These are phyloP conservation scores for Neonectria magnoliae DNA, from an alignment of 2,329 filamentous ascomycete genomes.

Conservation along the genomic window DNA sequence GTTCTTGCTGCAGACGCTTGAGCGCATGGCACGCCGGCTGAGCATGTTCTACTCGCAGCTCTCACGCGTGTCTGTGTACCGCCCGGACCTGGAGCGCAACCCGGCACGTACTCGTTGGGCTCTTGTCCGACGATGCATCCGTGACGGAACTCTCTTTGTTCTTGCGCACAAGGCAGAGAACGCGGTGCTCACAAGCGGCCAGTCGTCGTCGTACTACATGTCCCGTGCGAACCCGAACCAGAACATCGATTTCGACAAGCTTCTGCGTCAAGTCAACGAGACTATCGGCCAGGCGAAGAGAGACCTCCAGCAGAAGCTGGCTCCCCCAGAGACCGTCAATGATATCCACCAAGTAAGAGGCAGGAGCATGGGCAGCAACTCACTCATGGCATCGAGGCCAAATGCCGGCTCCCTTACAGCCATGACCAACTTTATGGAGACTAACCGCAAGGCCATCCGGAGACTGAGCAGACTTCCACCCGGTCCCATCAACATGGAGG, in stretches of 20 bases:
- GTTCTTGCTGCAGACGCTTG: slow-evolving; percentile 62
- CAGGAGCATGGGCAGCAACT: background rate
- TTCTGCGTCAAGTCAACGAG: slow-evolving; percentile 32
- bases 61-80: slow-evolving; percentile 59
- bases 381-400: slow-evolving; percentile 5
- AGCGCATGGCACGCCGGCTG: slow-evolving; percentile 62
- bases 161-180: slow-evolving; percentile 50
- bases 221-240: slow-evolving; percentile 24
- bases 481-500: slow-evolving; percentile 9
- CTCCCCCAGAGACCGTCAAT: slow-evolving; percentile 17
- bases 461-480: slow-evolving; percentile 29
- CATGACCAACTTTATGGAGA: slow-evolving; percentile 33
- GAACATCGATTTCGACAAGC: slow-evolving; percentile 34
- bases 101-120: slow-evolving; percentile 64
- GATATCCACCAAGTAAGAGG: slow-evolving; percentile 29
- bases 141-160: slow-evolving; percentile 63
- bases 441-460: slow-evolving; percentile 30
- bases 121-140: slow-evolving; percentile 57
- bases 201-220: slow-evolving; percentile 24
- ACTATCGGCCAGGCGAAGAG: slow-evolving; percentile 6
- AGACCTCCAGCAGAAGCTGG: background rate
- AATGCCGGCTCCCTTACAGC: slow-evolving; percentile 21
- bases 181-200: slow-evolving; percentile 4
- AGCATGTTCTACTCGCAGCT: slow-evolving; percentile 63
- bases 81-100: slow-evolving; percentile 62